Percentiles rank a stretch among this genome's conserved stretches.
Conservation (phyloP, 2,329 filamentous ascomycete species). For the Cladorrhinum sp. region DNA sequence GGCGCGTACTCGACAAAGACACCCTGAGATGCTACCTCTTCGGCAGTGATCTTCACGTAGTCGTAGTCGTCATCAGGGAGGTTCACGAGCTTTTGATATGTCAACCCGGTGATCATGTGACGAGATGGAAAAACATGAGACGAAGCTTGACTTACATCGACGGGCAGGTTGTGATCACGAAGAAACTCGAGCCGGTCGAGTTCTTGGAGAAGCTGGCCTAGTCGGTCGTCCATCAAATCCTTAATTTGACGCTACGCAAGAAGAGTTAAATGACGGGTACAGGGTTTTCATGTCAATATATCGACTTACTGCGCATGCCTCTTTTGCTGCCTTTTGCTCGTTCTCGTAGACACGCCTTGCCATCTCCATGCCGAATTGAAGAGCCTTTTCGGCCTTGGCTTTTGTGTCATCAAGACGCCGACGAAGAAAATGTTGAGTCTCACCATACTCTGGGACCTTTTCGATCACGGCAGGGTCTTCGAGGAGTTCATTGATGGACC, state of each 20-base stretch:
- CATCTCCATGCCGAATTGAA: constrained; percentile 22
- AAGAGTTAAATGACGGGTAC: constrained; percentile 1
- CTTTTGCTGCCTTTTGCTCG: constrained; percentile 20
- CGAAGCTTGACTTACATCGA: constrained; percentile 44
- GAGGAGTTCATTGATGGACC: constrained; percentile 56
- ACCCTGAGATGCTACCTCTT: constrained; percentile 44
- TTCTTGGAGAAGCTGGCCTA: constrained; percentile 45
- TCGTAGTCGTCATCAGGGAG: constrained; percentile 42
- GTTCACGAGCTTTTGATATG: constrained; percentile 21
- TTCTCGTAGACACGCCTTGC: constrained; percentile 26
- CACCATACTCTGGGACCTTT: constrained; percentile 50
- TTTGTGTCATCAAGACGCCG: constrained; percentile 37
- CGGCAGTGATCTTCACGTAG: constrained; percentile 45
- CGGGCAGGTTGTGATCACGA: constrained; percentile 42
- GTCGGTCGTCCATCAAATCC: constrained; percentile 42
- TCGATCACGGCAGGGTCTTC: constrained; percentile 52
- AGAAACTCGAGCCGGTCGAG: constrained; percentile 46
- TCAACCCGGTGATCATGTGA: constrained; percentile 13
- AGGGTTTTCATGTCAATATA: not conserved
- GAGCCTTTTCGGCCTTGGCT: constrained; percentile 25
- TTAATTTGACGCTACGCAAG: constrained; percentile 17
- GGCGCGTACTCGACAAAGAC: constrained; percentile 40
- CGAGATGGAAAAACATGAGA: not conserved
- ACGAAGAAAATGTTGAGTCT: constrained; percentile 52
- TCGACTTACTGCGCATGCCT: constrained; percentile 27